Base-by-base conservation (phyloP, 1,284 basidiomycete species). In the Acaromyces ingoldii region DNA sequence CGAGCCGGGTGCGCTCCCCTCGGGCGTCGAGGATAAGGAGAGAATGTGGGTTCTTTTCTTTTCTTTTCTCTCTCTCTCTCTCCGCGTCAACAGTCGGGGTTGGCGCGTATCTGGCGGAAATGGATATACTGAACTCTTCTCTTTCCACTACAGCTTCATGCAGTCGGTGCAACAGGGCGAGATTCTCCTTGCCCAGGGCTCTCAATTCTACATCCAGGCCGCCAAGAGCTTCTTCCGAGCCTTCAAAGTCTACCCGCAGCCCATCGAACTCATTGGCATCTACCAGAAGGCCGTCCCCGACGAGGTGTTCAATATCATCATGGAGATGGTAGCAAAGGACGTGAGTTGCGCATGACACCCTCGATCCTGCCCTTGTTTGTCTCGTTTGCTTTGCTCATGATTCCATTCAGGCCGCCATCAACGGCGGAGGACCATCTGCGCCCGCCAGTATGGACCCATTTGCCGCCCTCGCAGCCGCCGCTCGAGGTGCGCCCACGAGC, bases 171-270 rank as follows among this genome's bases (percentile, higher is more conserved):
- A 83, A 53, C 81, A 86, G 70, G 93, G 91, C 60, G 93, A 98
- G 79, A 83, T 85, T 63, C 81, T 96, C 39, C 84, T 86, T 58
- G 77, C 82, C 13, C 82, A 85, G 80, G 91, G 92, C 87, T 50
- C 66, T 21, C 44, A 61, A 40, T 61, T 63, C 49, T 64, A 72
- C 43, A 62, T 70, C 22, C 60, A 85, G 17, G 86, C 93, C 6
- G 91, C 95, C 25, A 79, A 89, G 70, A 84, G 86, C 49, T 97
- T 97, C 83, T 97, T 86, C 82, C 84, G 88, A 55, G 93, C 91
- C 4, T 83, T 97, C 59, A 84, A 89, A 55, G 91, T 95, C 40
- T 98, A 97, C 79, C 93, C 92, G 52, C 84, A 87, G 43, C 90
- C 91, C 9, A 83, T 91, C 39, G 91, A 96, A 76, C 83, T 96